These are phyloP conservation scores for Sarocladiaceae sp. DNA, from an alignment of 2,329 filamentous ascomycete species.

Conservation along the genomic window DNA sequence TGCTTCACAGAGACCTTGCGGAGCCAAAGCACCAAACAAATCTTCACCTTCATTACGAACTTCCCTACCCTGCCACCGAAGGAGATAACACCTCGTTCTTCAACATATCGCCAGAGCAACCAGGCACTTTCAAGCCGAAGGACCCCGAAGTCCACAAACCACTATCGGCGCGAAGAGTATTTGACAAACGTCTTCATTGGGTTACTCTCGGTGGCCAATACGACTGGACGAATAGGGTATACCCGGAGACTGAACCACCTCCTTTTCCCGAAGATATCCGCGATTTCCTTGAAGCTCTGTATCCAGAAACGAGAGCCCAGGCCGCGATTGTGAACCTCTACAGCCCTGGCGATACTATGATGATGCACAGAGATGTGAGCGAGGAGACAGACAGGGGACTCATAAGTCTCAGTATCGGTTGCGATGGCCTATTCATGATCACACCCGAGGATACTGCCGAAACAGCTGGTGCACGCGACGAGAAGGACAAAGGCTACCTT, in stretches of 20 bases:
- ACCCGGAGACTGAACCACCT: slow-evolving; percentile 59
- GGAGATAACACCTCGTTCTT: slow-evolving; percentile 44
- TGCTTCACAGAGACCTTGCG: slow-evolving; percentile 72
- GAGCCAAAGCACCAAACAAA: slow-evolving; percentile 77
- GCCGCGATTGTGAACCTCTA: slow-evolving; percentile 95
- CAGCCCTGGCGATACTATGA: slow-evolving; percentile 82
- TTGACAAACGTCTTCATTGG: slow-evolving; percentile 83
- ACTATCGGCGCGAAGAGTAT: slow-evolving; percentile 60
- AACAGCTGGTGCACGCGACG: background rate
- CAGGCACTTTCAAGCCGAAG: slow-evolving; percentile 58
- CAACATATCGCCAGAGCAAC: slow-evolving; percentile 37
- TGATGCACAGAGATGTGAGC: slow-evolving; percentile 89
- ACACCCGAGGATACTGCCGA: slow-evolving; percentile 39
- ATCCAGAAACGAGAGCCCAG: slow-evolving; percentile 71
- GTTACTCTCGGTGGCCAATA: slow-evolving; percentile 93
- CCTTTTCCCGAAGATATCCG: slow-evolving; percentile 70
- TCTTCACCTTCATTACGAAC: slow-evolving; percentile 72
- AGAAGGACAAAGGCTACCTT: slow-evolving; percentile 41
- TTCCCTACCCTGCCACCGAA: slow-evolving; percentile 48
- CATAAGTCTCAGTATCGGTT: slow-evolving; percentile 82
- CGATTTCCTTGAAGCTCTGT: slow-evolving; percentile 59
- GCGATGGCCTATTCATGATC: slow-evolving; percentile 83
- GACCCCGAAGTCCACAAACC: slow-evolving; percentile 69
- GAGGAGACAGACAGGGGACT: slow-evolving; percentile 74
- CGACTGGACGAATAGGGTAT: slow-evolving; percentile 85